phyloP scores from a whole-genome alignment of 1,139 yeast genomes.

The Suhomyces atakaporum region DNA sequence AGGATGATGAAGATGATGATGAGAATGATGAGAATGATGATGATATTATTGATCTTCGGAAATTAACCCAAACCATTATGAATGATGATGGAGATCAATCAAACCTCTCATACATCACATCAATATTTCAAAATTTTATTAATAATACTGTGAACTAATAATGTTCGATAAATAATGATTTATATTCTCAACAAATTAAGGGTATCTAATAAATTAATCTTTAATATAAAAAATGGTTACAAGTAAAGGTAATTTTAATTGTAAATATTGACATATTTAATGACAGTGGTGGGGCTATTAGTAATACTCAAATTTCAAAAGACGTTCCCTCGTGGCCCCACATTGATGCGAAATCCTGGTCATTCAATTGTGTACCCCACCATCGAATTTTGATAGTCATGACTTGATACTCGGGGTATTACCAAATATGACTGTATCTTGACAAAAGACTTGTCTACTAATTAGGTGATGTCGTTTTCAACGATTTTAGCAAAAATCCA shows the following conservation, averaged over 20 bases:
- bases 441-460: no score
- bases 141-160: conserved; percentile 27
- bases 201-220: no score
- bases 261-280: no score
- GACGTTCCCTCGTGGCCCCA: neutral
- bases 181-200: no score
- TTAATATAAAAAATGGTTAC: no score
- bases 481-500: neutral
- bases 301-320: neutral
- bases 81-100: conserved; percentile 13
- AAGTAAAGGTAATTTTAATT: no score
- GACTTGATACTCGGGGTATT: no score
- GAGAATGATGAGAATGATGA: conserved; percentile 21
- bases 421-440: no score
- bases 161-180: neutral
- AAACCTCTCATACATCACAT: conserved; percentile 36
- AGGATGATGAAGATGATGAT: conserved; percentile 21
- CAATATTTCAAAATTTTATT: conserved; percentile 44
- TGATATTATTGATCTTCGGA: conserved; percentile 30
- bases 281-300: no score
- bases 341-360: neutral
- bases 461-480: neutral
- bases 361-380: neutral
- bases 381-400: neutral
- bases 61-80: conserved; percentile 24